Base-by-base conservation (phyloP, 2,329 filamentous ascomycete species). In the Calonectria honghensis region DNA sequence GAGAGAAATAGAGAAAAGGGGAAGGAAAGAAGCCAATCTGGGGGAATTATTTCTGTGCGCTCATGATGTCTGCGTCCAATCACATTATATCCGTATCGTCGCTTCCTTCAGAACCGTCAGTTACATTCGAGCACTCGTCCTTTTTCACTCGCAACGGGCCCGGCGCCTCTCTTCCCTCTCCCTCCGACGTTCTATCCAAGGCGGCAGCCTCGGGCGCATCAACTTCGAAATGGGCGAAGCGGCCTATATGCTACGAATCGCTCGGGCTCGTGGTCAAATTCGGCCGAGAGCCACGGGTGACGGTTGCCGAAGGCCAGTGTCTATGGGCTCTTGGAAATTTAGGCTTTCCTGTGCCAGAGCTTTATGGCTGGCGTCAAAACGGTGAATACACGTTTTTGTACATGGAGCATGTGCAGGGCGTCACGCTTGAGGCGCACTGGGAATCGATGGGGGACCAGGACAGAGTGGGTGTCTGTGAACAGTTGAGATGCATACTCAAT, bases 241-340 rank as follows among this genome's bases (percentile, higher is more conserved):
- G 18, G 48, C 64, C 31, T 66, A 32, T 39, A 50, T 50, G 64
- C 29, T 51, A 18, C 64, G 64, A 72, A 27, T 59, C 70, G 24
- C 68, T 77, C 5, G 75, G 61, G 20, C 76, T 76, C 37, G 16
- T 75, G n/a, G 76, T 75, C n/a, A 77, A 77, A 31, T 70, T 70
- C 10, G 72, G 67, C 24, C 4, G 69, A 31, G 41, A 24, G 29
- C n/a, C 57, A 0, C 3, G 37, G 0, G 73, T 52, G 48, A 31
- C 16, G 6, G 20, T 63, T 72, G 27, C 65, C 68, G 67, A 75
- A 48, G 72, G 66, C 37, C 72, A 71, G 54, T 75, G 69, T 24
- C 70, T 75, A 18, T 73, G 39, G 27, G 67, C 70, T 35, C 52
- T 71, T 54, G 31, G 45, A 6, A 2, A 35, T 3, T 5, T 18